Base-by-base conservation (phyloP, 2,329 filamentous ascomycete genomes). In the Alternaria arbusti region DNA sequence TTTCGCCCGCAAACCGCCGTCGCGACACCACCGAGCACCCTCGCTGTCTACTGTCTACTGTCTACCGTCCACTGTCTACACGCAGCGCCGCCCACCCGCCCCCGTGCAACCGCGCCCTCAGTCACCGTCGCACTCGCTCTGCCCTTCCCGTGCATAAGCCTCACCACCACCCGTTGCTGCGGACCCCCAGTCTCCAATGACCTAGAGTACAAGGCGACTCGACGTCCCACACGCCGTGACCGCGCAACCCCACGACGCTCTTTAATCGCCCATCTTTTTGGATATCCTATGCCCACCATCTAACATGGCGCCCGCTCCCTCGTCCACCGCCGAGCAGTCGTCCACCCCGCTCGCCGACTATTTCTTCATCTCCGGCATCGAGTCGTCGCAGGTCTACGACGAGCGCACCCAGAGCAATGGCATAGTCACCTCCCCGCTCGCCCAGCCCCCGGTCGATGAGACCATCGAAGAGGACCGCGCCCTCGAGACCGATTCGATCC, bases 331-430 rank as follows among this genome's bases (percentile, higher is more conserved):
- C 57, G 82, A 85, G 63, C 71, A 78, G 59, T 81, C 83, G 50
- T 82, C 84, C 63, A 82, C 83, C 58, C 88, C 88, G 59, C 85
- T 90, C 58, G 88, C 88, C 72, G 88, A 90, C 78, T 89, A 88
- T 78, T 90, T 90, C 78, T 90, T 89, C 84, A 90, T 90, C 63
- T 82, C 80, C 57, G 84, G 84, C 65, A 84, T 86, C 65, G 84
- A 86, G 76, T 84, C 83, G 36, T 79, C 82, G 12, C 83, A 84
- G 72, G 82, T 86, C 62, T 84, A 82, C 75, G 83, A 85, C 67
- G 82, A 83, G 58, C 77, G 78, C 75, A 74, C 68, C 61, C 75
- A 77, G 62, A 74, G 68, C 47, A 74, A 59, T 56, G 64, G 70
- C 64, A 64, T 77, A 56, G 66, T 74, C 49, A 66, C 72, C 23